phyloP scores from a whole-genome alignment of 1,139 yeast genomes.

The Meyerozyma athensensis region DNA sequence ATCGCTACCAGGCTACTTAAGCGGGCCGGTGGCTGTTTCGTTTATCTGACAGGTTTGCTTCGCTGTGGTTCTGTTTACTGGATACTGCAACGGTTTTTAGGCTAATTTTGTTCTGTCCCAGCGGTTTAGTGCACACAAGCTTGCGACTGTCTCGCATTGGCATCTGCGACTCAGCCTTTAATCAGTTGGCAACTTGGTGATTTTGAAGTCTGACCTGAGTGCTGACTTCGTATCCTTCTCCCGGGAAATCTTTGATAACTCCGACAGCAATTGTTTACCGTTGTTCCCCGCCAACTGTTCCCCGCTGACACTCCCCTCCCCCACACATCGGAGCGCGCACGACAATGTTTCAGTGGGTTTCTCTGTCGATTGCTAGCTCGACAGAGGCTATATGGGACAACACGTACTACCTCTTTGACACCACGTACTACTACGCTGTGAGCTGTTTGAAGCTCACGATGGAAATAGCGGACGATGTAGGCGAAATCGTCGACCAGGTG shows the following conservation, averaged over 20 bases:
- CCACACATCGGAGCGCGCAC: background rate
- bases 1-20: constrained; percentile 1
- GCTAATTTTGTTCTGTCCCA: background rate
- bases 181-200: too few relatives aligned
- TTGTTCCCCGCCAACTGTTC: background rate
- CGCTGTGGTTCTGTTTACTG: too few relatives aligned
- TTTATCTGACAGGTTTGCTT: background rate
- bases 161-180: too few relatives aligned
- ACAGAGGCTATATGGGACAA: constrained; percentile 10
- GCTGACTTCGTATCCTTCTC: too few relatives aligned
- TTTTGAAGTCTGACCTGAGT: too few relatives aligned
- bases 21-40: background rate
- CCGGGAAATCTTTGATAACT: background rate
- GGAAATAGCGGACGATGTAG: constrained; percentile 20
- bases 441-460: constrained; percentile 24
- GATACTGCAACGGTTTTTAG: too few relatives aligned
- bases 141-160: too few relatives aligned
- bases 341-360: background rate
- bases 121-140: too few relatives aligned
- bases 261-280: background rate
- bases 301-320: constrained; percentile 2
- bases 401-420: constrained; percentile 19
- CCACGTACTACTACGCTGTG: constrained; percentile 24
- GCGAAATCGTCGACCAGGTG: constrained; percentile 19
- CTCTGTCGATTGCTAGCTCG: background rate